Conservation (phyloP, 495 filamentous ascomycete species). For the Hypoxylon fragiforme region DNA sequence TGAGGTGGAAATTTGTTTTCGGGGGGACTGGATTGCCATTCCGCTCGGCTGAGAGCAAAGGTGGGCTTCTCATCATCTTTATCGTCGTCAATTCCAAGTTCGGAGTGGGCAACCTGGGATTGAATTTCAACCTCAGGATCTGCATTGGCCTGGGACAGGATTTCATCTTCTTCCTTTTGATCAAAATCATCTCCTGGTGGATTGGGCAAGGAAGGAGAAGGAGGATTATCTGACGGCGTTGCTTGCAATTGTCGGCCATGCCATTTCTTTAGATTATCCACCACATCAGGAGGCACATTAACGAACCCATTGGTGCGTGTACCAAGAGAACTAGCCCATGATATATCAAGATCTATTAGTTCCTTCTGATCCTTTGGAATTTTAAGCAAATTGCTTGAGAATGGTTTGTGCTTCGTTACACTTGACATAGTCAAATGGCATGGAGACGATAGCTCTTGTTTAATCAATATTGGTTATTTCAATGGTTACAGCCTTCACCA, state of each 20-base stretch:
- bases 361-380: slow-evolving; percentile 64
- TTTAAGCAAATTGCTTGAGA: slow-evolving; percentile 42
- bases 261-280: slow-evolving; percentile 39
- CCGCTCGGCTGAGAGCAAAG: too few relatives aligned
- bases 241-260: slow-evolving; percentile 22
- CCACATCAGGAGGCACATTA: slow-evolving; percentile 46
- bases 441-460: too few relatives aligned
- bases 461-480: too few relatives aligned
- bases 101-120: background rate
- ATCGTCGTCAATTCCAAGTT: background rate
- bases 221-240: slow-evolving; percentile 2
- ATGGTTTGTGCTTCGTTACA: too few relatives aligned
- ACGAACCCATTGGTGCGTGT: slow-evolving; percentile 19
- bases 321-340: slow-evolving; percentile 39
- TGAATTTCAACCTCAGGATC: background rate
- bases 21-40: slow-evolving; percentile 15
- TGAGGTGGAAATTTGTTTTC: slow-evolving; percentile 1
- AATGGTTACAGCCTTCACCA: too few relatives aligned
- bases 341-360: slow-evolving; percentile 56
- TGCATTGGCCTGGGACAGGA: background rate
- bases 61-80: background rate
- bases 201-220: slow-evolving; percentile 29
- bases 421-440: too few relatives aligned
- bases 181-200: background rate
- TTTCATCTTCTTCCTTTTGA: background rate